Evolutionary conservation across 169 alveolate genomes (phyloP).

Genomic region (Perkinsus chesapeaki): DNA sequence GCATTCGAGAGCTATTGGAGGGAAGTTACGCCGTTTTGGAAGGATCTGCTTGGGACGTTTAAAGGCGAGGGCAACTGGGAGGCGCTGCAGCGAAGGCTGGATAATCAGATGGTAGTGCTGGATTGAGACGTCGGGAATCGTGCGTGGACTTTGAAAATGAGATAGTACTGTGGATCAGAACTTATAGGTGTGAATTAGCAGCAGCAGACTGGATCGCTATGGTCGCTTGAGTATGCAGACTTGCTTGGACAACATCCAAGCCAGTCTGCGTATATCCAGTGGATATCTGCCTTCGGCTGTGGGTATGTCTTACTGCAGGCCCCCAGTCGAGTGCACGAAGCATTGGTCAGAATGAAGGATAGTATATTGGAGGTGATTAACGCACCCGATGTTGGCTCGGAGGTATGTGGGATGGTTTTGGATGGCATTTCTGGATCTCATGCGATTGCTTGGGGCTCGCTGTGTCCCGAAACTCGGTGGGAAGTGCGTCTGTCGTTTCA

Average conservation of each 20-base stretch:
- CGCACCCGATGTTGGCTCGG: not conserved
- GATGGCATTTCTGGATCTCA: too few relatives aligned
- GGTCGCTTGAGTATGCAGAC: too few relatives aligned
- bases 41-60: not conserved
- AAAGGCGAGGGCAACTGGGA: not conserved
- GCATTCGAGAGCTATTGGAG: not conserved
- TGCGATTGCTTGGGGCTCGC: too few relatives aligned
- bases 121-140: not conserved
- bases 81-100: not conserved
- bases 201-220: too few relatives aligned
- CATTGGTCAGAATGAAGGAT: not conserved
- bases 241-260: too few relatives aligned
- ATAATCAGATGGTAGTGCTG: not conserved
- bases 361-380: not conserved
- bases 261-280: not conserved
- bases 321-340: not conserved
- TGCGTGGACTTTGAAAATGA: too few relatives aligned
- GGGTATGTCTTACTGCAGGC: not conserved
- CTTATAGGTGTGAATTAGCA: too few relatives aligned
- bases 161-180: too few relatives aligned
- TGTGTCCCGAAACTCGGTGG: too few relatives aligned
- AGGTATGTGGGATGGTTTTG: not conserved
- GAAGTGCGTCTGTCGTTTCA: not conserved
- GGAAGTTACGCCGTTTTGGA: not conserved
- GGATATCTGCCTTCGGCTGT: not conserved